Conservation (phyloP, 1,139 yeast species). For the Geotrichum armillariae region DNA sequence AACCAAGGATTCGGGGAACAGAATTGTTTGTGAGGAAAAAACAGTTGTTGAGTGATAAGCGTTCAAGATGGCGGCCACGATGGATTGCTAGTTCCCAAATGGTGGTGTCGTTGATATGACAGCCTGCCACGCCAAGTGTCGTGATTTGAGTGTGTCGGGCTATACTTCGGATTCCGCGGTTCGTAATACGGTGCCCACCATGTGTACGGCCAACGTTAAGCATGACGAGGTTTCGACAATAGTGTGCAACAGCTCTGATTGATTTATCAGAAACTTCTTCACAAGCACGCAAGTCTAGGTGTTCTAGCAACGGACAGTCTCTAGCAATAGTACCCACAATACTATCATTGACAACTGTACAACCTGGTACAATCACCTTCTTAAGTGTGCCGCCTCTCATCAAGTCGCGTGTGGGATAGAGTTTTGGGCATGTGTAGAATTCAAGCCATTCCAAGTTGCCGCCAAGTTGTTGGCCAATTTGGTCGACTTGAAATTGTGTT, state of each 20-base stretch:
- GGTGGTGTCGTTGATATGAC: constrained; percentile 70
- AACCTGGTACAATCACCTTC: constrained; percentile 72
- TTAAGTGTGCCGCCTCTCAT: constrained; percentile 47
- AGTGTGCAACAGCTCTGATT: constrained; percentile 59
- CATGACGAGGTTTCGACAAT: constrained; percentile 55
- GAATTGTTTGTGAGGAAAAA: constrained; percentile 62
- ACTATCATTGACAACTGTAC: constrained; percentile 59
- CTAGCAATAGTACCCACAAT: constrained; percentile 54
- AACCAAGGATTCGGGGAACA: constrained; percentile 60
- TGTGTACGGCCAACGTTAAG: constrained; percentile 81
- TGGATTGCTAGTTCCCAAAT: constrained; percentile 76
- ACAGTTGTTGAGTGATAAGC: constrained; percentile 82
- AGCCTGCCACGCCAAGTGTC: constrained; percentile 89
- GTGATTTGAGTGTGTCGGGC: constrained; percentile 54
- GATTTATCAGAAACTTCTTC: constrained; percentile 77
- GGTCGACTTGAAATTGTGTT: constrained; percentile 47
- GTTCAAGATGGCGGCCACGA: constrained; percentile 56
- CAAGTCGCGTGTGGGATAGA: constrained; percentile 57
- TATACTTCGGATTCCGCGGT: constrained; percentile 60
- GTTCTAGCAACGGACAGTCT: constrained; percentile 58
- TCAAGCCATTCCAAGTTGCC: constrained; percentile 65
- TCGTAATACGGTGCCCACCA: constrained; percentile 68
- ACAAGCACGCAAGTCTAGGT: constrained; percentile 82
- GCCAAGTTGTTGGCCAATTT: constrained; percentile 44
- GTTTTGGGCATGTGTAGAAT: constrained; percentile 76